These are phyloP conservation scores for Alliaria petiolata DNA, from an alignment of 345 rosid species.

Conservation along the genomic window DNA sequence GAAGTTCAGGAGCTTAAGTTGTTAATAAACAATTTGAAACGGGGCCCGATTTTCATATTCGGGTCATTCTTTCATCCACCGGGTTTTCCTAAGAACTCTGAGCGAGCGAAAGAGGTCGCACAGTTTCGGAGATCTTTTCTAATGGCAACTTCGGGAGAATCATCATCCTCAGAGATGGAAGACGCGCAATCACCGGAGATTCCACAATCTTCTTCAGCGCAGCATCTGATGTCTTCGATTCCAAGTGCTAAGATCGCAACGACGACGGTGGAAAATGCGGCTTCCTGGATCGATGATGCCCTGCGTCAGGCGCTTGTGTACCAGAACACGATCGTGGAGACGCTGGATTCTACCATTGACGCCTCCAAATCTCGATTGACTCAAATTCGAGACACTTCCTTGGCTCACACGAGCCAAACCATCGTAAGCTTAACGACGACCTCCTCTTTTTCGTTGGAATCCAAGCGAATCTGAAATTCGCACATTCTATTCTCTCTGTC, in stretches of 20 bases:
- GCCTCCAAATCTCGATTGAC: constrained; percentile 53
- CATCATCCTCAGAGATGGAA: constrained; percentile 43
- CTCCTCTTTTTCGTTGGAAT: too few relatives aligned
- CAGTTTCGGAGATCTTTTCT: background rate
- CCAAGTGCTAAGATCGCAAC: constrained; percentile 25
- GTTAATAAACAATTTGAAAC: background rate
- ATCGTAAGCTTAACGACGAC: constrained; percentile 49
- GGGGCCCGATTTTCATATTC: constrained; percentile 16
- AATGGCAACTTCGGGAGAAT: constrained; percentile 51
- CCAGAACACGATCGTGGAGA: constrained; percentile 45
- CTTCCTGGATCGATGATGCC: constrained; percentile 74
- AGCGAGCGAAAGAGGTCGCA: background rate
- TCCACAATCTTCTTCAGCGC: constrained; percentile 3
- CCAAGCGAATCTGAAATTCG: constrained; percentile 17
- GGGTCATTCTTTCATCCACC: constrained; percentile 13
- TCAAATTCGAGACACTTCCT: constrained; percentile 55
- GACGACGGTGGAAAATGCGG: constrained; percentile 42
- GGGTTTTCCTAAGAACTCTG: background rate
- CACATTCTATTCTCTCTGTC: background rate
- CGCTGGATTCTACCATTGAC: constrained; percentile 45
- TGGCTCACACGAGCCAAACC: constrained; percentile 56
- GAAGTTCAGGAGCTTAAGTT: background rate
- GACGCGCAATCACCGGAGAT: background rate
- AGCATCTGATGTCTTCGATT: constrained; percentile 16
- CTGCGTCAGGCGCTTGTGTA: constrained; percentile 56